These are phyloP conservation scores for Globisporangium megalacanthum DNA, from an alignment of 352 stramenopile species.

Conservation along the genomic window DNA sequence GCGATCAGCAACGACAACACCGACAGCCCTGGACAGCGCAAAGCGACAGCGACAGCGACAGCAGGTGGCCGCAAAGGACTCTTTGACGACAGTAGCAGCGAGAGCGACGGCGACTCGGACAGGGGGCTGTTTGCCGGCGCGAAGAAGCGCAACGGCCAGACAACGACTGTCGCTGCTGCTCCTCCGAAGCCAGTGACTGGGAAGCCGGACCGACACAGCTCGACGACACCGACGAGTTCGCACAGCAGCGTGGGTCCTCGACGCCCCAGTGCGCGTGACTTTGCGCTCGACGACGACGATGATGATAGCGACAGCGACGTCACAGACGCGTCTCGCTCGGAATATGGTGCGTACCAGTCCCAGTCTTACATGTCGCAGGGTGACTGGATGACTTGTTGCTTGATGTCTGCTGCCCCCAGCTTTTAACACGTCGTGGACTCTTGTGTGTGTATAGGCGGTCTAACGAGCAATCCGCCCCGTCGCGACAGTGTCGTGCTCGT, in stretches of 20 bases:
- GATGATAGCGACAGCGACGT: constrained; percentile 9
- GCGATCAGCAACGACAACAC: constrained; percentile 34
- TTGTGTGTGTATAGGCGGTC: neutral
- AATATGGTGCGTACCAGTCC: constrained; percentile 5
- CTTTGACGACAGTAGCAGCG: constrained; percentile 77
- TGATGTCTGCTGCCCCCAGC: neutral
- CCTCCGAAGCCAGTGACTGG: constrained; percentile 9
- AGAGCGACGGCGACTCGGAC: constrained; percentile 39
- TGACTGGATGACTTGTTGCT: neutral
- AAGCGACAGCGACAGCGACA: constrained; percentile 20
- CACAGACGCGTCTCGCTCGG: constrained; percentile 10
- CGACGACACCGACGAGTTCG: constrained; percentile 13
- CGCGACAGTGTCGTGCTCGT: constrained; percentile 8
- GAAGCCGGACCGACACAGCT: constrained; percentile 10
- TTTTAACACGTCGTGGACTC: neutral
- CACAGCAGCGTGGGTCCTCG: constrained; percentile 3
- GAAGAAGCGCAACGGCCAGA: constrained; percentile 8
- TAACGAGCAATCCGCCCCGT: neutral
- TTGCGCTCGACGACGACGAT: constrained; percentile 22
- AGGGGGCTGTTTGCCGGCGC: constrained; percentile 39
- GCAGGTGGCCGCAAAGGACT: constrained; percentile 45
- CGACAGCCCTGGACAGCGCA: constrained; percentile 2
- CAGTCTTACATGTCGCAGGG: neutral
- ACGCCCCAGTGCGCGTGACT: neutral
- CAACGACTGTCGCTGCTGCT: constrained; percentile 6